Evolutionary conservation across 495 filamentous ascomycete genomes (phyloP), one percentile per base, ranked within the genome.

Genomic region (Podospora pseudoanserina): DNA sequence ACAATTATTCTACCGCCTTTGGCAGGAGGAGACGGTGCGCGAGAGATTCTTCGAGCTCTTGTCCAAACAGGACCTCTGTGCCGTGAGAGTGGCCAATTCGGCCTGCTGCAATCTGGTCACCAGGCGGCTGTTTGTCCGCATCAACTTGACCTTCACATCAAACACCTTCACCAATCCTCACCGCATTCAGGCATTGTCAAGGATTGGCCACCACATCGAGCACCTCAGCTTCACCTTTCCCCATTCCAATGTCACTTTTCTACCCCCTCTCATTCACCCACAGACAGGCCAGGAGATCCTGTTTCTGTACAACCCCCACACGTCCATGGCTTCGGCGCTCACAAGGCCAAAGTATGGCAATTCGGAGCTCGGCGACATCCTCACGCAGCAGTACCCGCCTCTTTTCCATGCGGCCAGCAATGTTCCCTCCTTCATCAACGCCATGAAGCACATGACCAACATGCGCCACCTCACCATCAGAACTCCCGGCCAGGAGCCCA

Each of bases 341-440:
- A 79, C 76, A 69, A 76, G 79, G 63, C 86, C 87, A 57, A 92
- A 88, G 73, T 93, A 93, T 73, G 89, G 78, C 69, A 82, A 82
- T 78, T 76, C 79, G 59, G 82, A 84, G 80, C 72, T 86, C 73
- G 86, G 88, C 83, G 89, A 92, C 73, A 79, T 93, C 60, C 83
- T 94, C 53, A 89, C 91, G 49, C 85, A 90, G 72, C 92, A 94
- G 75, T 94, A 92, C 72, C 89, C 90, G 49, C 89, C 92, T 6
- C 78, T 94, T 6, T 95, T 94, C 79, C 92, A 94, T 72, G 89
- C 91, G 4, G 91, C 91, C n/a, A 91, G 90, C 60, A 92, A 95
- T 72, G 87, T 93, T 15, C 84, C 89, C 5, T 88, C 90, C 44
- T 93, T 94, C 80, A 87, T 93, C 30, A 82, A 84, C 63, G 89